Conservation (phyloP, 305 asterid genomes). For the Fraxinus angustifolia region DNA sequence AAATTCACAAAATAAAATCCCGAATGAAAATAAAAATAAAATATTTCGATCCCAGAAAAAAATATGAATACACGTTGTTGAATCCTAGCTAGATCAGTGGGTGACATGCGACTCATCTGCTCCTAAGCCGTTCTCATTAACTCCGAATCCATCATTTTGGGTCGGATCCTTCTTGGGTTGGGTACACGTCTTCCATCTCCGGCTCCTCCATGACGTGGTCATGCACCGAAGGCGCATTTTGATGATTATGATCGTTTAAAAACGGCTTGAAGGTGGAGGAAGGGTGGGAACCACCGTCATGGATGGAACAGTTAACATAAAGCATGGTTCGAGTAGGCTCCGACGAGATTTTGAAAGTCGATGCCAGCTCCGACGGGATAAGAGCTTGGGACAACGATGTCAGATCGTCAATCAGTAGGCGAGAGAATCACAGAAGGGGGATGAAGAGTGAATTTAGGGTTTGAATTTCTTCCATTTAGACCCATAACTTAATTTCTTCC, state of each 20-base stretch:
- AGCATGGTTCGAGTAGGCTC: conserved; percentile 47
- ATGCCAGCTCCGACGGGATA: conserved; percentile 58
- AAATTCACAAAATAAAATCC: too few relatives aligned
- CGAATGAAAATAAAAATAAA: too few relatives aligned
- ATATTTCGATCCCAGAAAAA: too few relatives aligned
- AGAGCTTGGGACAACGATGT: not conserved
- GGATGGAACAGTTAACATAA: conserved; percentile 54
- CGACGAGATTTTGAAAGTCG: conserved; percentile 72
- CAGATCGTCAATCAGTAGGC: conserved; percentile 68
- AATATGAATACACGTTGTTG: too few relatives aligned
- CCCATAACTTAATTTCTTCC: too few relatives aligned
- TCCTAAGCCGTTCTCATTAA: too few relatives aligned
- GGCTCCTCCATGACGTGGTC: conserved; percentile 33
- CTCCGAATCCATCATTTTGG: not conserved
- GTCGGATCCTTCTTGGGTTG: conserved; percentile 36
- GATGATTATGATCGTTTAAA: conserved; percentile 14
- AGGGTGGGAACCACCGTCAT: conserved; percentile 18
- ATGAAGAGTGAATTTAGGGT: too few relatives aligned
- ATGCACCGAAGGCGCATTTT: conserved; percentile 29
- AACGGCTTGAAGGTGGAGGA: conserved; percentile 33
- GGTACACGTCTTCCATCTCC: conserved; percentile 40
- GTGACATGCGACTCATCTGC: too few relatives aligned
- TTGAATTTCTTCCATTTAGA: too few relatives aligned
- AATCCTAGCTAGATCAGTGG: too few relatives aligned
- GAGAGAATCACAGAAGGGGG: too few relatives aligned